Evolutionary conservation across 345 rosid species (phyloP).

Genomic region (Hibiscus syriacus): DNA sequence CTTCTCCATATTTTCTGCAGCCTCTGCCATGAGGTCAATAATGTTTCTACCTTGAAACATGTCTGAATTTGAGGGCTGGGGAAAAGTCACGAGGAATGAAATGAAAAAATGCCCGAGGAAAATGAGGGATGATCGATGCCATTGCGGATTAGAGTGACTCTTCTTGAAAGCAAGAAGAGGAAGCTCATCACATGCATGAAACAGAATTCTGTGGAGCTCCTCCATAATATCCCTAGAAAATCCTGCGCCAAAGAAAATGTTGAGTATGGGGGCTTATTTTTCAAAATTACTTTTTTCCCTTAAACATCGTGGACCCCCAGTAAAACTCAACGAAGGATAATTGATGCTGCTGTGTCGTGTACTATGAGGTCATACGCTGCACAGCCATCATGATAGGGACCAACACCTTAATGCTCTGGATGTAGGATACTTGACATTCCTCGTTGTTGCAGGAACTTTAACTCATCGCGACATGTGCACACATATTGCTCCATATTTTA

Average conservation of each 20-base stretch:
- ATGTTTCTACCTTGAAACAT: constrained; percentile 59
- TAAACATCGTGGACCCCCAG: constrained; percentile 42
- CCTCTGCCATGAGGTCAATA: constrained; percentile 68
- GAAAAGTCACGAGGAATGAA: constrained; percentile 68
- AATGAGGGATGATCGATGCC: constrained; percentile 56
- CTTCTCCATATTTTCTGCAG: constrained; percentile 56
- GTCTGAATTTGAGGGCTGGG: constrained; percentile 64
- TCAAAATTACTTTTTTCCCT: constrained; percentile 31
- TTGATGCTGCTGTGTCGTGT: constrained; percentile 12
- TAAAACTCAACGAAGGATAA: constrained; percentile 37
- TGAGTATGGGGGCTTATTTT: constrained; percentile 75
- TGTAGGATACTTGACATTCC: constrained; percentile 6
- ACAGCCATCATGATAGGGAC: neutral
- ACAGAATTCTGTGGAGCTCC: constrained; percentile 53
- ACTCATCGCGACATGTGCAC: neutral
- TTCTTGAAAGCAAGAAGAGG: constrained; percentile 59
- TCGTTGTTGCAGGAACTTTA: constrained; percentile 10
- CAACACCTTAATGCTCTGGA: constrained; percentile 2
- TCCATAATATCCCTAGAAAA: constrained; percentile 58
- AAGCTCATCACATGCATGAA: constrained; percentile 55
- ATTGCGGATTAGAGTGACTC: constrained; percentile 54
- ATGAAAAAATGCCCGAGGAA: constrained; percentile 55
- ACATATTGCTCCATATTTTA: neutral
- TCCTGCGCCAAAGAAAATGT: constrained; percentile 95
- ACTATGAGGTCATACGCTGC: constrained; percentile 13